Conservation (phyloP, 1,139 yeast genomes). For the Candida sanyaensis region DNA sequence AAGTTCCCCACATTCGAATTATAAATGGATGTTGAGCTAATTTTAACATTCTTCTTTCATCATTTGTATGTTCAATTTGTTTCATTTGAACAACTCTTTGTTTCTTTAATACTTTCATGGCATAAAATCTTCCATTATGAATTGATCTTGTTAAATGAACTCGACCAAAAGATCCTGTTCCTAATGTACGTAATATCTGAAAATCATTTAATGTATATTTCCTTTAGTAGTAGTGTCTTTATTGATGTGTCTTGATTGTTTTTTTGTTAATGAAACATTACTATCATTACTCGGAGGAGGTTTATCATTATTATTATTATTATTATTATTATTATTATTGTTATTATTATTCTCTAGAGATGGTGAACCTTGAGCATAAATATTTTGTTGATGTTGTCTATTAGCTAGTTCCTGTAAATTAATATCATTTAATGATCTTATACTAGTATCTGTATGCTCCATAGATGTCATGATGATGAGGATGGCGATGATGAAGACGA, state of each 20-base stretch:
- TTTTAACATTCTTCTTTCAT: conserved; percentile 90
- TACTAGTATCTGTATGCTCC: conserved; percentile 17
- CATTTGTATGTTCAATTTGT: conserved; percentile 96
- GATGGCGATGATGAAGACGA: no score
- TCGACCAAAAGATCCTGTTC: conserved; percentile 96
- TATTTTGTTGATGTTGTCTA: conserved; percentile 19
- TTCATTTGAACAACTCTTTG: conserved; percentile 91
- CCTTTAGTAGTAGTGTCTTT: conserved; percentile 64
- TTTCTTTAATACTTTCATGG: conserved; percentile 88
- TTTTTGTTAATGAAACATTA: conserved; percentile 8
- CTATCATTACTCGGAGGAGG: not conserved
- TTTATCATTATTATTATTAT: conserved; percentile 1
- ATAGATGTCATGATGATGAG: conserved; percentile 13
- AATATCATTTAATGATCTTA: conserved; percentile 19
- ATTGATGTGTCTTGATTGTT: conserved; percentile 21
- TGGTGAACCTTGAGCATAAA: conserved; percentile 16
- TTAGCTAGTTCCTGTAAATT: conserved; percentile 18
- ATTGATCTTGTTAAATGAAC: conserved; percentile 90
- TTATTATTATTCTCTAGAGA: conserved; percentile 12
- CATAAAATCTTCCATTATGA: conserved; percentile 91
- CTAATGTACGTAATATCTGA: conserved; percentile 86
- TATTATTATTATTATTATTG: no score
- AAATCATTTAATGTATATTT: conserved; percentile 85
- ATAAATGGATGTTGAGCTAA: conserved; percentile 91
- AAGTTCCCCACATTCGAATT: conserved; percentile 97